Evolutionary conservation across 495 filamentous ascomycete genomes (phyloP), one percentile per base, ranked within the genome.

Genomic region (Xylaria flabelliformis): DNA sequence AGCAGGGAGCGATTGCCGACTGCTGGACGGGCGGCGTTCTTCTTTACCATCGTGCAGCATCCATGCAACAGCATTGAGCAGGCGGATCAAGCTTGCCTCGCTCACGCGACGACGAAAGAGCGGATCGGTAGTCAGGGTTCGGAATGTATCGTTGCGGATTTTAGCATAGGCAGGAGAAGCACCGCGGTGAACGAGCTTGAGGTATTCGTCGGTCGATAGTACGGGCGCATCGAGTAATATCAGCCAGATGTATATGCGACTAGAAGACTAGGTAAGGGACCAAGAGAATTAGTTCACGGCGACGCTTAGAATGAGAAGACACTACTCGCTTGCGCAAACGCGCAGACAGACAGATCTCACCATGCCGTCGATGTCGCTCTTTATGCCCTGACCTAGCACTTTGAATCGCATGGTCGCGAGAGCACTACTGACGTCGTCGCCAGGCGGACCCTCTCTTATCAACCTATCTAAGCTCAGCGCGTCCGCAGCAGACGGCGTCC

Each of bases 21-120:
- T 75, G 41, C 75, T 77, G 59, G 81, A 79, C 10, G 78, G 79
- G 34, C 77, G 78, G 51, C 79, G 79, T 39, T 83, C 87, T 73
- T 86, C 85, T 39, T 87, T 87, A 0, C 90, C 87, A 83, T 99
- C 97, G 74, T 94, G 90, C 39, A 98, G 85, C 72, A 89, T 93
- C 96, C 97, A 98, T 58, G 95, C 95, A 41, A 97, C 89, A 34
- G 96, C 96, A 76, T 99, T 99, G n/a, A 99, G 87, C 1, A 99
- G 86, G 15, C 96, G 93, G 62, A 97, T 98, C 21, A 99, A 84
- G 78, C 93, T 97, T 34, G 97, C 96, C 80, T 98, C 97, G 42
- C 93, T 95, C 68, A 99, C 96, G 53, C 95, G 90, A 26, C 96
- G 91, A 61, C 96, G 93, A 84, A 98, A 99, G 42, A 98, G 90